These are phyloP conservation scores for Saxispiralis lemnorum DNA, from an alignment of 495 filamentous ascomycete genomes.

Conservation along the genomic window DNA sequence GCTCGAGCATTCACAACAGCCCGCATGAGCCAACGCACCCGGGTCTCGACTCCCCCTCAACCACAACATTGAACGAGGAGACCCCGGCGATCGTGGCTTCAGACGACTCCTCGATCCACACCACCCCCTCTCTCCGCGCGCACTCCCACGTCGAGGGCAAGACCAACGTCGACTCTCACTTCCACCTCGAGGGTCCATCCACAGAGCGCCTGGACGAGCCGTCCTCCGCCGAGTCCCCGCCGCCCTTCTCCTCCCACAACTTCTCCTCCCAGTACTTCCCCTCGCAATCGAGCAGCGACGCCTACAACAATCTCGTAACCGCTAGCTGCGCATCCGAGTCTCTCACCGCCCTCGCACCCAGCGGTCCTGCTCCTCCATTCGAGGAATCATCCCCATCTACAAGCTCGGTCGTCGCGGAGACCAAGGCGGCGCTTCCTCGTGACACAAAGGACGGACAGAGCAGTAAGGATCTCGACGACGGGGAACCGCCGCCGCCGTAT, in stretches of 20 bases:
- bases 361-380: slow-evolving; percentile 22
- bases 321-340: slow-evolving; percentile 20
- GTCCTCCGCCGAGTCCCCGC: slow-evolving; percentile 41
- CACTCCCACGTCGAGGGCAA: slow-evolving; percentile 5
- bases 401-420: slow-evolving; percentile 40
- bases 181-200: slow-evolving; percentile 31
- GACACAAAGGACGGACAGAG: slow-evolving; percentile 60
- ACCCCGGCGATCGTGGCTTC: too few relatives aligned
- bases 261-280: slow-evolving; percentile 25
- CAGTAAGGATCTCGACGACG: slow-evolving; percentile 58
- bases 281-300: slow-evolving; percentile 32
- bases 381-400: slow-evolving; percentile 14
- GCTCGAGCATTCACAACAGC: too few relatives aligned
- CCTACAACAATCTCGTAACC: slow-evolving; percentile 37
- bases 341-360: slow-evolving; percentile 38
- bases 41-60: too few relatives aligned
- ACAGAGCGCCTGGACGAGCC: slow-evolving; percentile 29
- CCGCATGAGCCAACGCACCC: too few relatives aligned
- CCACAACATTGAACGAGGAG: too few relatives aligned
- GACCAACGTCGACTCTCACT: slow-evolving; percentile 25
- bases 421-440: slow-evolving; percentile 62
- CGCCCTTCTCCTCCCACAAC: slow-evolving; percentile 50
- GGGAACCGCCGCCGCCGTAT: slow-evolving; percentile 88
- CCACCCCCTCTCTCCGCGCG: slow-evolving; percentile 16
- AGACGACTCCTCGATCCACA: slow-evolving; percentile 14